Evolutionary conservation across 2,329 filamentous ascomycete species (phyloP), one percentile per base, ranked within the genome.

Genomic region (Teratosphaeria destructans): DNA sequence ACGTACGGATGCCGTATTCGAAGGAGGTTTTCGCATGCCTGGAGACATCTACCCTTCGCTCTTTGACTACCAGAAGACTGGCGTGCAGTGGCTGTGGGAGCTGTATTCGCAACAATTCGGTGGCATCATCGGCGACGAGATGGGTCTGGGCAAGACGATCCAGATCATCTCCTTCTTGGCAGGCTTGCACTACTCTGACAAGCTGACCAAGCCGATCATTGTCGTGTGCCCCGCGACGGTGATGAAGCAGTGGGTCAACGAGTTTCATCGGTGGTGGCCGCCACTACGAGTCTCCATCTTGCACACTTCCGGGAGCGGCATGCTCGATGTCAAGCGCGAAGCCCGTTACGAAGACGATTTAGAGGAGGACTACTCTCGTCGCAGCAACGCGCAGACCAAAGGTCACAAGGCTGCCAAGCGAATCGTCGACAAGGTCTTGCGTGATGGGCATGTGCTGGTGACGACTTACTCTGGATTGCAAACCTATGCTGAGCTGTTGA

Each of bases 221-320:
- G 83, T 99, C 7, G 91, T 99, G 3, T 92, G 91, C 56, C 94
- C 94, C 1, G 93, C 93, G 3, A 99, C 94, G 0, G 88, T 99
- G 27, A 86, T 99, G 77, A 88, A 90, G 62, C 94, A 99, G 72
- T 99, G 94, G 94, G 94, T 96, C 12, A 95, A 95, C 64, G 94
- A 99, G 70, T 97, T 99, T 67, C 95, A 99, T 74, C 85, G 87
- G 12, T 99, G 95, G 95, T 99, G 95, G 95, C 94, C 94, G n/a
- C 87, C 94, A n/a, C 79, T 99, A 35, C 84, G 95, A 52, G 94
- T 99, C 5, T 95, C 92, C 0, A 97, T 99, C 62, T 74, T 99
- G 55, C 94, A 99, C 71, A 90, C 90, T 0, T 96, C 94, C 4
- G 94, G 94, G 2, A 97, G 91, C 72, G 95, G 94, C 19, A 97